A percentile compares a stretch with the other conserved stretches of the same genome.
Conservation (phyloP, 2,329 filamentous ascomycete species). For the Chaetomium globosum region DNA sequence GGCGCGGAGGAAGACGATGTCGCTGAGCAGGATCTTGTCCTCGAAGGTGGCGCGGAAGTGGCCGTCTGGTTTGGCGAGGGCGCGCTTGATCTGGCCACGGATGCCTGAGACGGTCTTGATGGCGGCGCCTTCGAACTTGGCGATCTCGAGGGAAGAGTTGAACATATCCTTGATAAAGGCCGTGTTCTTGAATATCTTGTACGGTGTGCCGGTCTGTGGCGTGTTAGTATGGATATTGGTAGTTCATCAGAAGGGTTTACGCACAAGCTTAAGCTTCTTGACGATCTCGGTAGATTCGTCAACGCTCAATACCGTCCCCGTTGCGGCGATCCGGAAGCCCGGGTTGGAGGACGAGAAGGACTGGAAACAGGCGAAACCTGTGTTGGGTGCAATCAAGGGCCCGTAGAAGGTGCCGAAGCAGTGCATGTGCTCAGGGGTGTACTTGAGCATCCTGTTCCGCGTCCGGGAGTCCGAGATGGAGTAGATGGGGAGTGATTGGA, state of each 20-base stretch:
- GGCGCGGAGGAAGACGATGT: constrained; percentile 92
- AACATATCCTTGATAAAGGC: constrained; percentile 99
- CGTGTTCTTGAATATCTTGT: constrained; percentile 99
- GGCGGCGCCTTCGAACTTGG: constrained; percentile 95
- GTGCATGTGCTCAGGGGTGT: constrained; percentile 99
- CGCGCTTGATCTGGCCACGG: constrained; percentile 94
- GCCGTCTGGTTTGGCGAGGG: constrained; percentile 88
- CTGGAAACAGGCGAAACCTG: constrained; percentile 92
- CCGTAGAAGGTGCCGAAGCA: constrained; percentile 96
- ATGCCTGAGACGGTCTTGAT: constrained; percentile 96
- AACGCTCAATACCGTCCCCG: constrained; percentile 88
- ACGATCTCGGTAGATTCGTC: constrained; percentile 97
- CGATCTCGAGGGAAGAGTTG: constrained; percentile 85
- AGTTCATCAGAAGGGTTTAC: background rate
- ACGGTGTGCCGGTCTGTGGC: constrained; percentile 72
- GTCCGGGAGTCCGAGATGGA: constrained; percentile 92
- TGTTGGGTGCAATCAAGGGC: constrained; percentile 91
- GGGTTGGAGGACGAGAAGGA: constrained; percentile 81
- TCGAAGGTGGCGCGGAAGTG: constrained; percentile 97
- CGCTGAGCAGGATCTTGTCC: constrained; percentile 95
- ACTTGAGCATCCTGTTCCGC: constrained; percentile 96
- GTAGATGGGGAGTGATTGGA: constrained; percentile 91
- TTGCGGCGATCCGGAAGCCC: constrained; percentile 92
- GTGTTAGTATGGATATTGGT: constrained; percentile 16
- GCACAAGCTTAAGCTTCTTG: constrained; percentile 89